Percentiles rank a stretch among this genome's conserved stretches.
These are phyloP conservation scores for Exophiala xenobiotica DNA, from an alignment of 2,329 filamentous ascomycete genomes.

Conservation along the genomic window DNA sequence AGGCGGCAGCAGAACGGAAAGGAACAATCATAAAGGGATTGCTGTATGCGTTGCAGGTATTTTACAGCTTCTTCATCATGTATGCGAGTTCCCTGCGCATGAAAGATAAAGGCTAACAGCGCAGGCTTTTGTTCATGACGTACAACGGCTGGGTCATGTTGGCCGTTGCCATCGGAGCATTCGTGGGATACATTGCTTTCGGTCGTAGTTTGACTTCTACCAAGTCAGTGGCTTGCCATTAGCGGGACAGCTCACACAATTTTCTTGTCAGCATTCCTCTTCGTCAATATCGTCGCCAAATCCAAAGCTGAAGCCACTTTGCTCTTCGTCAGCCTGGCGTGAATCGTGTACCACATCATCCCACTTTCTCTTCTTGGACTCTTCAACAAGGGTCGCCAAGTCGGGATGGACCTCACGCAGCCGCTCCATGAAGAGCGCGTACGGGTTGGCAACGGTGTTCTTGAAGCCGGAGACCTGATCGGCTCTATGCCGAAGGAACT, in stretches of 20 bases:
- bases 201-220: conserved; percentile 67
- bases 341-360: conserved; percentile 68
- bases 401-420: conserved; percentile 64
- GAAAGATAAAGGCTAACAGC: not conserved
- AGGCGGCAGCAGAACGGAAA: conserved; percentile 61
- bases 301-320: conserved; percentile 62
- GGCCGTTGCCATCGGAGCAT: conserved; percentile 82
- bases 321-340: conserved; percentile 41
- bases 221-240: conserved; percentile 92
- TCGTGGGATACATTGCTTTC: conserved; percentile 83
- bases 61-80: conserved; percentile 99
- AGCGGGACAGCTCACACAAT: conserved; percentile 32
- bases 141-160: conserved; percentile 99
- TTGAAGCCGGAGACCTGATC: conserved; percentile 87
- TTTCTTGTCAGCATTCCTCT: conserved; percentile 35
- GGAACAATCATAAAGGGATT: conserved; percentile 76
- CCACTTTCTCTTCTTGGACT: conserved; percentile 79
- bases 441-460: conserved; percentile 69
- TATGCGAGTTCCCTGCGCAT: conserved; percentile 40
- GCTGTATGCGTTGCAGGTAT: conserved; percentile 89
- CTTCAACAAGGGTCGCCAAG: conserved; percentile 65
- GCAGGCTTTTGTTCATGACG: conserved; percentile 98
- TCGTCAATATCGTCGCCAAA: conserved; percentile 60
- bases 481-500: conserved; percentile 76
- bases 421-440: conserved; percentile 69